These are phyloP conservation scores for Beauveria australis DNA, from an alignment of 2,329 filamentous ascomycete species.

Conservation along the genomic window DNA sequence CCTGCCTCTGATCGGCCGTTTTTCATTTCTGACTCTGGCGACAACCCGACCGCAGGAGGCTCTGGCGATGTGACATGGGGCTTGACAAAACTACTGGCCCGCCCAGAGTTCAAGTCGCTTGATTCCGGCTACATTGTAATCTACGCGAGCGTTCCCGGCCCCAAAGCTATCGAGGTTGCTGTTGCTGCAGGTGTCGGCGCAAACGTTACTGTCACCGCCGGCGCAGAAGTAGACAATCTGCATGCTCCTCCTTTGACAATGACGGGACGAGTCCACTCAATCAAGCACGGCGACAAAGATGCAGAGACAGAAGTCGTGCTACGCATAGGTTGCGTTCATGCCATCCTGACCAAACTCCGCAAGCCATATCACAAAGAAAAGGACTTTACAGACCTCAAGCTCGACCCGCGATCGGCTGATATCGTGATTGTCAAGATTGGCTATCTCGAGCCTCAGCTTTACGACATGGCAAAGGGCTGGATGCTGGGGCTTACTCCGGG, in stretches of 20 bases:
- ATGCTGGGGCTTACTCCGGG: constrained; percentile 46
- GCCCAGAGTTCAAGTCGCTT: constrained; percentile 33
- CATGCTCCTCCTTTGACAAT: constrained; percentile 41
- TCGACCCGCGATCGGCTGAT: constrained; percentile 36
- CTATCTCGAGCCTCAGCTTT: constrained; percentile 46
- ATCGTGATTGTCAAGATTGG: constrained; percentile 49
- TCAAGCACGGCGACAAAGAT: constrained; percentile 41
- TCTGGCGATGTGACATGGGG: constrained; percentile 47
- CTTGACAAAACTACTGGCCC: constrained; percentile 33
- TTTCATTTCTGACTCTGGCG: constrained; percentile 48
- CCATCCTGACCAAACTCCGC: constrained; percentile 42
- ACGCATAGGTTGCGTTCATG: constrained; percentile 40
- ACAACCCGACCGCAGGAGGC: constrained; percentile 47
- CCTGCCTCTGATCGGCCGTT: constrained; percentile 32
- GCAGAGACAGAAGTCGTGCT: constrained; percentile 41
- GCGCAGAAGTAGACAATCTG: constrained; percentile 39
- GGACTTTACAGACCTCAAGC: constrained; percentile 41
- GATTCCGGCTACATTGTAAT: constrained; percentile 34
- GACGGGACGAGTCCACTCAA: constrained; percentile 40
- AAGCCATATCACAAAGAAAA: constrained; percentile 46
- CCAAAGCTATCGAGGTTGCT: constrained; percentile 32
- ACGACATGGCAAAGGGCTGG: constrained; percentile 45
- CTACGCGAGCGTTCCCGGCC: constrained; percentile 44
- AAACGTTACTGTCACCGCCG: constrained; percentile 41
- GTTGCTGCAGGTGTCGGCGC: constrained; percentile 37